phyloP scores from a whole-genome alignment of 805 yeast species.

The Wickerhamiella australiensis region DNA sequence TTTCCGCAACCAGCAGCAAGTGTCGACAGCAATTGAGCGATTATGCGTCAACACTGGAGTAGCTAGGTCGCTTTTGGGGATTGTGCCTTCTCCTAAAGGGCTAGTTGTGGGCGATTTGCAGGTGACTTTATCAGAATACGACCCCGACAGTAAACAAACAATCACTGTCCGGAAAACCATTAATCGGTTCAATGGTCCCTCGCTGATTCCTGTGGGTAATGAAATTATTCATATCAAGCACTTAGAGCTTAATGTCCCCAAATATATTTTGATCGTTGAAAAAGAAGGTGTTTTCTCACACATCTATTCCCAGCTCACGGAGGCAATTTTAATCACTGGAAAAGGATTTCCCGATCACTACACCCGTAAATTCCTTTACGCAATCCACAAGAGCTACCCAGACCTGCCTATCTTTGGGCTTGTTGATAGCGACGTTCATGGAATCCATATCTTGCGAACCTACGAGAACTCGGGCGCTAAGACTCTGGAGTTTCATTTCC shows the following conservation, averaged over 20 bases:
- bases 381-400: constrained; percentile 25
- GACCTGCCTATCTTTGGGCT: constrained; percentile 35
- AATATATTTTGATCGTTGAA: constrained; percentile 36
- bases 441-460: constrained; percentile 39
- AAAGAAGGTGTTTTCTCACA: constrained; percentile 38
- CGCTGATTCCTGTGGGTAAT: constrained; percentile 30
- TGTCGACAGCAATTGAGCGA: constrained; percentile 32
- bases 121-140: constrained; percentile 15
- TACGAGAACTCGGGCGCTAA: constrained; percentile 24
- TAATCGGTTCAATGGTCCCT: constrained; percentile 15
- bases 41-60: constrained; percentile 33
- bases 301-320: constrained; percentile 21
- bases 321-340: constrained; percentile 39
- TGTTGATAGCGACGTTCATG: constrained; percentile 58
- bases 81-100: constrained; percentile 48
- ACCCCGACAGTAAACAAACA: constrained; percentile 7
- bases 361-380: constrained; percentile 35
- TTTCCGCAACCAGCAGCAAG: constrained; percentile 36
- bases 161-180: constrained; percentile 12
- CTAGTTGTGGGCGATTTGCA: constrained; percentile 34
- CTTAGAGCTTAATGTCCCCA: constrained; percentile 16
- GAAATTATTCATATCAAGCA: constrained; percentile 21
- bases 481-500: constrained; percentile 12
- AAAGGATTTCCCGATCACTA: constrained; percentile 55
- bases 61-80: constrained; percentile 31